Base-by-base conservation (phyloP, 495 filamentous ascomycete species). In the Neohortaea acidophila region DNA sequence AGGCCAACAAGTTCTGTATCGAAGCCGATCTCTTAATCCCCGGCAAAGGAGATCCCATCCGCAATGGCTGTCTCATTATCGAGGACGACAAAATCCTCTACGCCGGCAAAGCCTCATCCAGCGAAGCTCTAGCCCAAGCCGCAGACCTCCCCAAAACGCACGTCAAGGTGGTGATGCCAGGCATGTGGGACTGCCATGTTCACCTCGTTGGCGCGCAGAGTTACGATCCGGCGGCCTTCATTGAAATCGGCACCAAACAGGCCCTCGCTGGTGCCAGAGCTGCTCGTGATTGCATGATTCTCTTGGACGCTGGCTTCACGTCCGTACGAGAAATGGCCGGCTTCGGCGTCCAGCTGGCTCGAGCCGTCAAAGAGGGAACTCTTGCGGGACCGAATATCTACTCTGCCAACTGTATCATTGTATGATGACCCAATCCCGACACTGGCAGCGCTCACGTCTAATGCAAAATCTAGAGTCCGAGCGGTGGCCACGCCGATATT, bases 101-200 rank as follows among this genome's bases (percentile, higher is more conserved):
- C n/a, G n/a, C n/a, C n/a, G n/a, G n/a, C n/a, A n/a, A n/a, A n/a
- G n/a, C n/a, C n/a, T n/a, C n/a, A n/a, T n/a, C n/a, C n/a, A n/a
- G n/a, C n/a, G n/a, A n/a, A n/a, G n/a, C n/a, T n/a, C n/a, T n/a
- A n/a, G n/a, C n/a, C n/a, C n/a, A n/a, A n/a, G n/a, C n/a, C n/a
- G n/a, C n/a, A n/a, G n/a, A n/a, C n/a, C n/a, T n/a, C n/a, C n/a
- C n/a, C n/a, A n/a, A n/a, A n/a, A n/a, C n/a, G n/a, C n/a, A n/a
- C n/a, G n/a, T n/a, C n/a, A n/a, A n/a, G n/a, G 57, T 61, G 22
- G 48, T 66, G 17, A 67, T 71, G 63, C 67, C 67, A 6, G 67
- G 67, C 2, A 51, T 72, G 6, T 72, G 68, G 68, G 68, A 72
- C 39, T 60, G 55, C 36, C 68, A 72, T 48, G 54, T 49, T 15